Evolutionary conservation across 176 grass and related monocot genomes (phyloP), one percentile per base, ranked within the genome.

Genomic region (Zizania latifolia): DNA sequence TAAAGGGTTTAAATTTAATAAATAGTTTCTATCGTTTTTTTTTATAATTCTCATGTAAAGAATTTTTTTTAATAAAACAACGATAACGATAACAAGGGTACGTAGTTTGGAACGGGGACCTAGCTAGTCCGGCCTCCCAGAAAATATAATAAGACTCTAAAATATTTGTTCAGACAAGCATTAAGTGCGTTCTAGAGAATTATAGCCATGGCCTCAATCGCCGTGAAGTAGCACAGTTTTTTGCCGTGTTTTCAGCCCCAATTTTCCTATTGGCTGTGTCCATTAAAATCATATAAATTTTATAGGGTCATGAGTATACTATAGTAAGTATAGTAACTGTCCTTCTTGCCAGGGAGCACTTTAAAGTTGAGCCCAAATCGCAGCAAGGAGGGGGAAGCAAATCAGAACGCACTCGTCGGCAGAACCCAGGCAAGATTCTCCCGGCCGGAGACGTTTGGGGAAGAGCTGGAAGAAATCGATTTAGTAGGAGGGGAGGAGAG

Each of bases 261-360:
- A 13, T 70, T 81, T 44, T 31, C 35, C 78, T 37, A 71, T 57
- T 82, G 65, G 65, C 26, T n/a, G 16, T 13, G 33, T 4, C 48
- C 30, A 75, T 32, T 53, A 62, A 21, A 65, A n/a, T n/a, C n/a
- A n/a, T n/a, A n/a, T n/a, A n/a, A n/a, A n/a, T n/a, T 60, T n/a
- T 45, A 32, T 75, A 8, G 24, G 36, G 61, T 35, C 72, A 58
- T 78, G 59, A 51, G 50, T 14, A 40, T 24, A 1, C 58, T 72
- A 60, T 6, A 36, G 34, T 36, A 36, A 65, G 82, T 78, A 41
- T 83, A 83, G 51, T 73, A 78, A 51, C 50, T 60, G 74, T 83
- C 74, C 68, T 74, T 65, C 17, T 26, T 14, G 55, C 61, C 34
- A 36, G 68, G 67, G 56, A 26, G 41, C 68, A 66, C 74, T 64